phyloP scores from a whole-genome alignment of 2,329 filamentous ascomycete species.

The Magnaporthiopsis poae region DNA sequence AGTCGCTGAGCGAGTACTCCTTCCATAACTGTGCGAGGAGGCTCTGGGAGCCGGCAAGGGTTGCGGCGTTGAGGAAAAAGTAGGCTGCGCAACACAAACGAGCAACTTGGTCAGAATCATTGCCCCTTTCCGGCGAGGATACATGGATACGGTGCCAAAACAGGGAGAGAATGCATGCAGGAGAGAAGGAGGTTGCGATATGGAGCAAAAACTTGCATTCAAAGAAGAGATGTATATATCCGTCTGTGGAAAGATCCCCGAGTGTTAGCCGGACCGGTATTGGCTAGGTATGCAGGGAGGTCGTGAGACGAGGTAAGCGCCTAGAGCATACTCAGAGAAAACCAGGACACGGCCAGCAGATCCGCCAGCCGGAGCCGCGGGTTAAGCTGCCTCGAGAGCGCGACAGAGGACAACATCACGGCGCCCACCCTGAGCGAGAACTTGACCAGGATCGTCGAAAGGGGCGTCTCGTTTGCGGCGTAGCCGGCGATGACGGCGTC shows the following conservation, averaged over 20 bases:
- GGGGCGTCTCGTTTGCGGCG: slow-evolving; percentile 31
- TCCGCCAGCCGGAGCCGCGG: slow-evolving; percentile 27
- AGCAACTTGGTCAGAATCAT: background rate
- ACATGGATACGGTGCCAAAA: background rate
- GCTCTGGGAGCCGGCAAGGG: slow-evolving; percentile 57
- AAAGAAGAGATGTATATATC: slow-evolving; percentile 68
- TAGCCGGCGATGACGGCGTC: slow-evolving; percentile 34
- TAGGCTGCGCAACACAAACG: slow-evolving; percentile 44
- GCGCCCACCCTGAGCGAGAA: slow-evolving; percentile 28
- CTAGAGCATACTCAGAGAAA: slow-evolving; percentile 38
- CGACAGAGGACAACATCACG: slow-evolving; percentile 25
- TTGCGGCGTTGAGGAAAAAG: slow-evolving; percentile 60
- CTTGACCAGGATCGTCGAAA: slow-evolving; percentile 27
- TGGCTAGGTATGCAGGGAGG: background rate
- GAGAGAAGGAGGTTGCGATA: background rate
- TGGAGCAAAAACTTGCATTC: slow-evolving; percentile 45
- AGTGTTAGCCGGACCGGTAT: background rate
- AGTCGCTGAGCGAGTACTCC: slow-evolving; percentile 80
- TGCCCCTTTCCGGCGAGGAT: background rate
- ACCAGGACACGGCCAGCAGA: slow-evolving; percentile 41
- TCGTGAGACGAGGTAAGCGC: background rate
- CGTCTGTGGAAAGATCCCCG: slow-evolving; percentile 31
- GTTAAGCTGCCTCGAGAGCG: slow-evolving; percentile 22
- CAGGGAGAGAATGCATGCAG: background rate
- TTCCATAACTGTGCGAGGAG: slow-evolving; percentile 85